Percentiles rank a stretch among this genome's conserved stretches.
These are phyloP conservation scores for Alternaria postmessia DNA, from an alignment of 2,329 filamentous ascomycete species.

Conservation along the genomic window DNA sequence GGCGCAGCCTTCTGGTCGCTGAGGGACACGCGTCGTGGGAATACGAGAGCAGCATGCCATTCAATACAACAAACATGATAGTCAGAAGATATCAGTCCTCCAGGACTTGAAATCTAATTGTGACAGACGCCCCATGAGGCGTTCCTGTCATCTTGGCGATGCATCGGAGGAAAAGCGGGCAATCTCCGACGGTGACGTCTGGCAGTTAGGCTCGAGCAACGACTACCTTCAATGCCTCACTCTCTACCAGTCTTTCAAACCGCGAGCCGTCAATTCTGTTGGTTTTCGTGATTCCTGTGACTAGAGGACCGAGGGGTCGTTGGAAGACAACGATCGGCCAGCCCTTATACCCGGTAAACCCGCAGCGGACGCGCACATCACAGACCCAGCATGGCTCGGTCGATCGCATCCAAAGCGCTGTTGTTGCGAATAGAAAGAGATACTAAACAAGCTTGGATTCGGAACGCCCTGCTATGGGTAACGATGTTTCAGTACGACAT, in stretches of 20 bases:
- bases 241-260: not conserved
- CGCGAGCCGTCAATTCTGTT: not conserved
- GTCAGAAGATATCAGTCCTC: not conserved
- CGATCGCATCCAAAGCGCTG: not conserved
- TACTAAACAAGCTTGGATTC: not conserved
- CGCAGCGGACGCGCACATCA: not conserved
- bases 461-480: not conserved
- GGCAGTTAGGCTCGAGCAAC: not conserved
- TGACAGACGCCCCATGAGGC: not conserved
- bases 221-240: not conserved
- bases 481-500: not conserved
- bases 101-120: not conserved
- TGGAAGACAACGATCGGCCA: not conserved
- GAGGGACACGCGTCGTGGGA: slow-evolving; percentile 17
- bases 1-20: slow-evolving; percentile 8
- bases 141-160: slow-evolving; percentile 1
- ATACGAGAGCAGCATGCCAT: not conserved
- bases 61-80: not conserved
- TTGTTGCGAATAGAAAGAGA: not conserved
- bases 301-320: not conserved
- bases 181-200: not conserved
- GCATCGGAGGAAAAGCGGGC: not conserved
- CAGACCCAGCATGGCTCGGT: not conserved
- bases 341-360: not conserved
- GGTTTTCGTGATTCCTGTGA: not conserved